phyloP scores from a whole-genome alignment of 176 grass and related monocot species.

The Oropetium thomaeum region DNA sequence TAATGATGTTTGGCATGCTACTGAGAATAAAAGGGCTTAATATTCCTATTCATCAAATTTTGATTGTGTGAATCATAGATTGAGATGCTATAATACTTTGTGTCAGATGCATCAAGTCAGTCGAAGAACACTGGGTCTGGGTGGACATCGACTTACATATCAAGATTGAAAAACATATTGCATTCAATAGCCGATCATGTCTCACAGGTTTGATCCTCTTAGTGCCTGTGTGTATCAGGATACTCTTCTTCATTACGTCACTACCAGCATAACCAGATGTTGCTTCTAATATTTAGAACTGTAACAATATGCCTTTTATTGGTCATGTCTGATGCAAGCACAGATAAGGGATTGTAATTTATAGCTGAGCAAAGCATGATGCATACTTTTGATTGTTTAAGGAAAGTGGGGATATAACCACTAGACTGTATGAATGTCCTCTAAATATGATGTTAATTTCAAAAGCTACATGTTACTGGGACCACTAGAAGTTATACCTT shows the following conservation, averaged over 20 bases:
- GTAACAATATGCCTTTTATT: background rate
- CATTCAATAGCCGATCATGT: conserved; percentile 96
- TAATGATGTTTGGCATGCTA: background rate
- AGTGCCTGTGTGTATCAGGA: conserved; percentile 1
- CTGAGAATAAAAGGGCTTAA: background rate
- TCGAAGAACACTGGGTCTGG: conserved; percentile 63
- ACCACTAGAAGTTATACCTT: background rate
- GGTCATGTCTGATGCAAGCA: conserved; percentile 9
- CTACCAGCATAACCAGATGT: background rate
- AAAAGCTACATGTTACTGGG: background rate
- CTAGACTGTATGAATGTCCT: background rate
- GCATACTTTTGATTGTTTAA: background rate
- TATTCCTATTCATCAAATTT: background rate
- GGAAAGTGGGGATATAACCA: background rate
- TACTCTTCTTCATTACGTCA: background rate
- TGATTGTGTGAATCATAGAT: conserved; percentile 28
- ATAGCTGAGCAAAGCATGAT: background rate
- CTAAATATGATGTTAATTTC: background rate
- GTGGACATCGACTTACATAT: conserved; percentile 72
- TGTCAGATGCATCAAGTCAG: conserved; percentile 58
- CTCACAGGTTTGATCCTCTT: conserved; percentile 65
- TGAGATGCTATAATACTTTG: conserved; percentile 28
- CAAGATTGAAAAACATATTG: conserved; percentile 80
- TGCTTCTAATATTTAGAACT: background rate
- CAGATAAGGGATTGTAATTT: background rate